Percentiles rank a stretch among this genome's conserved stretches.
phyloP scores from a whole-genome alignment of 306 rosid species.

The Casuarina cunninghamiana region DNA sequence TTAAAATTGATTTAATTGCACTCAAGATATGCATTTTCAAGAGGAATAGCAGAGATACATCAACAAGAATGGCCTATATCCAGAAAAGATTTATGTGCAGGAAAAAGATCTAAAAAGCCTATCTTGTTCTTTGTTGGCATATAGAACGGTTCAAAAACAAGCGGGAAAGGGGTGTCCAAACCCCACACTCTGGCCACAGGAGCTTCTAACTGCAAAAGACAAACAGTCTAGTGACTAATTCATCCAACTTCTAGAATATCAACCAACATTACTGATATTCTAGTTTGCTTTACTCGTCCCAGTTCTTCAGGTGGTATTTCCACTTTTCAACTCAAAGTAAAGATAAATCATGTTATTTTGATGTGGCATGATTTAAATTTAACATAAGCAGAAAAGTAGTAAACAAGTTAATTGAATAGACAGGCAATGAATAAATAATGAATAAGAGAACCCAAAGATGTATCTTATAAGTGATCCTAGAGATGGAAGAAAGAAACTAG shows the following conservation, averaged over 20 bases:
- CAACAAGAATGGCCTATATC: neutral
- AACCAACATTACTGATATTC: neutral
- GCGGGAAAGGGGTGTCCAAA: conserved; percentile 94
- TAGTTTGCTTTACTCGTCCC: neutral
- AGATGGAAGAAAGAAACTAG: neutral
- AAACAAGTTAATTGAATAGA: neutral
- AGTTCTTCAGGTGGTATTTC: neutral
- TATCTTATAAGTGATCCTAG: neutral
- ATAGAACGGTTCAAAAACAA: conserved; percentile 97
- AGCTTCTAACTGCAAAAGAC: conserved; percentile 76
- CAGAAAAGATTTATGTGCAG: neutral
- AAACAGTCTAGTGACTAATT: too few species aligned
- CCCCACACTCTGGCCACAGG: conserved; percentile 93
- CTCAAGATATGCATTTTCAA: conserved; percentile 75
- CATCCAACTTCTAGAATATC: conserved; percentile 9
- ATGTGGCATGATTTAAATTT: neutral
- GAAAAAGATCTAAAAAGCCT: conserved; percentile 5
- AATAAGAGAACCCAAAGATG: neutral
- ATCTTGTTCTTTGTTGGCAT: conserved; percentile 95
- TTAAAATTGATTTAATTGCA: conserved; percentile 79
- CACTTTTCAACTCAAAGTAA: neutral
- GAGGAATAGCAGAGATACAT: conserved; percentile 25
- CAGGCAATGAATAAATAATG: neutral
- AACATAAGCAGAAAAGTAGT: neutral
- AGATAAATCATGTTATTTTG: neutral